Conservation (phyloP, 2,329 filamentous ascomycete genomes). For the Trichoderma asperellum region DNA sequence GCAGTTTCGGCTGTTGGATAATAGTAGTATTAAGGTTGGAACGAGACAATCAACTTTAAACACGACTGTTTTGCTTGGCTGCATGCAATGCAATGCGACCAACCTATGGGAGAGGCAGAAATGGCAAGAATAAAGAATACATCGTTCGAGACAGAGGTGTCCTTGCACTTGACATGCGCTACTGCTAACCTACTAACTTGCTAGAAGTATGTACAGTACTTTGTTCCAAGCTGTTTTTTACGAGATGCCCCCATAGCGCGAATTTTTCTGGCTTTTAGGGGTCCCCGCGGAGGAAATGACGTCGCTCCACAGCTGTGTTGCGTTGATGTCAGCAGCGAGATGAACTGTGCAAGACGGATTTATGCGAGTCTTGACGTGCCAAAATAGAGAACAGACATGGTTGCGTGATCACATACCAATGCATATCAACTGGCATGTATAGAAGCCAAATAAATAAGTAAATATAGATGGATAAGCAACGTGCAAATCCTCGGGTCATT, state of each 20-base stretch:
- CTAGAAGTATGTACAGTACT: no score
- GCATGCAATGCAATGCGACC: neutral
- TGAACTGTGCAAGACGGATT: neutral
- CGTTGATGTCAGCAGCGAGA: neutral
- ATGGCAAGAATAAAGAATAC: no score
- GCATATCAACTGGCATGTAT: no score
- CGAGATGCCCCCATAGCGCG: neutral
- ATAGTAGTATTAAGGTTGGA: neutral
- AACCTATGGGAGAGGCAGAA: neutral
- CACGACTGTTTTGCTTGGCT: neutral
- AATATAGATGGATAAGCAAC: neutral
- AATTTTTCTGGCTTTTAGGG: neutral
- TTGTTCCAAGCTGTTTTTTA: no score
- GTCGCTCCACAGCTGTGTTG: neutral
- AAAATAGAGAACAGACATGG: neutral
- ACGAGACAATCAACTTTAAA: constrained; percentile 18
- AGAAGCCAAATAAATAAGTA: neutral
- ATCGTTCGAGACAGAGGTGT: neutral
- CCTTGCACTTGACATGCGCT: no score
- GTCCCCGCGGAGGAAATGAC: neutral
- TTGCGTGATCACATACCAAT: neutral
- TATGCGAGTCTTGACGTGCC: neutral
- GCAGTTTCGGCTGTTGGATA: constrained; percentile 12
- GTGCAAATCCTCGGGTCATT: neutral
- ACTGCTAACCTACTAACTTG: no score